phyloP scores from a whole-genome alignment of 2,329 filamentous ascomycete genomes.

The Daldinia eschscholtzii region DNA sequence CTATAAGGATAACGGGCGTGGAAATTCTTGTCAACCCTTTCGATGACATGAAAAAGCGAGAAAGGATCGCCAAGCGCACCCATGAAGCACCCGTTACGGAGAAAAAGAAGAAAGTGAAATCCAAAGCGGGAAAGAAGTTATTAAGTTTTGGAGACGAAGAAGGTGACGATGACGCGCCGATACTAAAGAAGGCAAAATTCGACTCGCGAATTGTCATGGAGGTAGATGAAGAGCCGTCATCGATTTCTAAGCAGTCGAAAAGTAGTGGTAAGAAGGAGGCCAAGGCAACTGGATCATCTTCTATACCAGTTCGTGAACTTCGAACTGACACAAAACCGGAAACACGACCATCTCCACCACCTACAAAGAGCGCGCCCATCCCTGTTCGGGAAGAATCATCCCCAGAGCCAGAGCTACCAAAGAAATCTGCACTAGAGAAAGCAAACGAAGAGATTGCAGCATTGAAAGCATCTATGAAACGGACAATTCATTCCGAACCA shows the following conservation, averaged over 20 bases:
- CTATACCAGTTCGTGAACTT: constrained; percentile 50
- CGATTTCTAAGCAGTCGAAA: constrained; percentile 47
- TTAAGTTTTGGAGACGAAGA: constrained; percentile 83
- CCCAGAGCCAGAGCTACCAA: constrained; percentile 53
- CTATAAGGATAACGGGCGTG: constrained; percentile 79
- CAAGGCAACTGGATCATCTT: constrained; percentile 47
- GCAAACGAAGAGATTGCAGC: constrained; percentile 86
- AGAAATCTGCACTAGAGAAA: constrained; percentile 70
- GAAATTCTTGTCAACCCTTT: constrained; percentile 88
- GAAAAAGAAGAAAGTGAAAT: constrained; percentile 72
- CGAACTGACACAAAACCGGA: constrained; percentile 40
- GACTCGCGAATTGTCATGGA: constrained; percentile 80
- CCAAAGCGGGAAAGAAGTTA: constrained; percentile 80
- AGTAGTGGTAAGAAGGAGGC: constrained; percentile 51
- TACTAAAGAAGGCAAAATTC: constrained; percentile 82
- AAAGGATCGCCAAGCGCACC: constrained; percentile 66
- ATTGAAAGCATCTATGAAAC: constrained; percentile 84
- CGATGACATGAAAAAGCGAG: constrained; percentile 80
- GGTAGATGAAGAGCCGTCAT: constrained; percentile 58
- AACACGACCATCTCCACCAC: constrained; percentile 37
- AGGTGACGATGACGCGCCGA: constrained; percentile 68
- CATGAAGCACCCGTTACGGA: constrained; percentile 60
- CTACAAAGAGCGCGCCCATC: constrained; percentile 45
- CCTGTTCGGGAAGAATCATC: constrained; percentile 51
- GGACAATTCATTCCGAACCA: constrained; percentile 66